Evolutionary conservation across 306 rosid genomes (phyloP).

Genomic region (Sphenostylis stenocarpa): DNA sequence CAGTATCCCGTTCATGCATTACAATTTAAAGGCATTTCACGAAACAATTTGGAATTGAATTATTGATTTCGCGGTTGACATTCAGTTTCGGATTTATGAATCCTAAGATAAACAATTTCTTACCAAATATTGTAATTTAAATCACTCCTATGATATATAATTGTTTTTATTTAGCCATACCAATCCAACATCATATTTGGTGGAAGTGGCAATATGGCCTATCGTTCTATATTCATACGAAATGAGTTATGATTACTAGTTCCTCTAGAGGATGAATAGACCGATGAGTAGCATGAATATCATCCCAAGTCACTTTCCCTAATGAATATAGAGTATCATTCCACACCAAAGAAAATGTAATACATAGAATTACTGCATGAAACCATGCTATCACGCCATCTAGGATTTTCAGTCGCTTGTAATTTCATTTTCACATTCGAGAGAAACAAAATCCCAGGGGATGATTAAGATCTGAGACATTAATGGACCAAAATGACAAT

Average conservation of each 20-base stretch:
- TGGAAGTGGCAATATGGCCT: not conserved
- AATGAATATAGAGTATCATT: not conserved
- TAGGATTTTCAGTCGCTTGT: not conserved
- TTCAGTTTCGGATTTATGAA: not conserved
- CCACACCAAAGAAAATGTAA: not conserved
- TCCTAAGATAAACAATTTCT: slow-evolving; percentile 10
- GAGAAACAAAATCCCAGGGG: not conserved
- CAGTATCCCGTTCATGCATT: too few species aligned
- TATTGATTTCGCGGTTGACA: not conserved
- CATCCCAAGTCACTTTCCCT: not conserved
- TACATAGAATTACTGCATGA: not conserved
- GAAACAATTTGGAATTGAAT: slow-evolving; percentile 4
- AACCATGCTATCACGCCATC: slow-evolving; percentile 14
- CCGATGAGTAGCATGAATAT: not conserved
- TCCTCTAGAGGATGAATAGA: slow-evolving; percentile 7
- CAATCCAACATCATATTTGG: slow-evolving; percentile 9
- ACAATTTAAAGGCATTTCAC: slow-evolving; percentile 15
- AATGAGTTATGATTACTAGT: not conserved
- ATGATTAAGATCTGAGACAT: not conserved
- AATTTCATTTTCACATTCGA: not conserved
- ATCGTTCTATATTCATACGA: not conserved
- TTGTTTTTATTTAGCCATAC: not conserved
- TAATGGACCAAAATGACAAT: not conserved
- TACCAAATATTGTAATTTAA: not conserved
- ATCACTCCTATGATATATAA: not conserved